A percentile compares a stretch with the other conserved stretches of the same genome.
Conservation (phyloP, 1,139 yeast genomes). For the Diutina neorugosa region DNA sequence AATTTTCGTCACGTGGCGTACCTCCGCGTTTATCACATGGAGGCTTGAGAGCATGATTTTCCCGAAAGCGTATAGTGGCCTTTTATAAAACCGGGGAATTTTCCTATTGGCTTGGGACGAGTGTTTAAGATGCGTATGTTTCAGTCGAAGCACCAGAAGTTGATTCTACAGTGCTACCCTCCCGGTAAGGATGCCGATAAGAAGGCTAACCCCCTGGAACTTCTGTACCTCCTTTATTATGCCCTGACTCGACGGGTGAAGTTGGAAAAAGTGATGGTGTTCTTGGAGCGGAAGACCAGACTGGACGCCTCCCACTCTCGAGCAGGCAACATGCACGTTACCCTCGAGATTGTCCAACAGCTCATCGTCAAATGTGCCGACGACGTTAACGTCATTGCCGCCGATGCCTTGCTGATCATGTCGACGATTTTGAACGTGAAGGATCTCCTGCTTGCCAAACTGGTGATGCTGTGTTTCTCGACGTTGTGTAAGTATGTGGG, state of each 20-base stretch:
- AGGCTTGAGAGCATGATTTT: not conserved
- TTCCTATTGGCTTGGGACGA: not conserved
- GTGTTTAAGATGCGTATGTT: not conserved
- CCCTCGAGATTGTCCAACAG: conserved; percentile 57
- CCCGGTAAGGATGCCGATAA: conserved; percentile 77
- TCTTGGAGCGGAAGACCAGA: conserved; percentile 51
- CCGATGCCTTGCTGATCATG: conserved; percentile 40
- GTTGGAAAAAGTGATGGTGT: conserved; percentile 71
- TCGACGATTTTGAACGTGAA: conserved; percentile 29
- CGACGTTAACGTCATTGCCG: conserved; percentile 75
- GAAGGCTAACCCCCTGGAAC: conserved; percentile 84
- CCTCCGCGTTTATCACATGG: not conserved
- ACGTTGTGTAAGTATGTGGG: conserved; percentile 57
- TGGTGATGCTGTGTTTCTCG: conserved; percentile 37
- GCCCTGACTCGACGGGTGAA: conserved; percentile 88
- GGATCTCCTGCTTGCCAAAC: conserved; percentile 47
- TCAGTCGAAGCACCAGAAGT: conserved; percentile 76
- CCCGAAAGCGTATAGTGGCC: not conserved
- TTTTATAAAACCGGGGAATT: not conserved
- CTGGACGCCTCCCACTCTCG: conserved; percentile 51
- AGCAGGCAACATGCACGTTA: conserved; percentile 74
- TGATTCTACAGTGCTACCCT: conserved; percentile 87
- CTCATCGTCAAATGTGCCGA: conserved; percentile 69
- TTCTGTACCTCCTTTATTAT: conserved; percentile 77
- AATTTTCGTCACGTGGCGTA: not conserved